phyloP scores from a whole-genome alignment of 2,329 filamentous ascomycete genomes.

The Chalara sp. region DNA sequence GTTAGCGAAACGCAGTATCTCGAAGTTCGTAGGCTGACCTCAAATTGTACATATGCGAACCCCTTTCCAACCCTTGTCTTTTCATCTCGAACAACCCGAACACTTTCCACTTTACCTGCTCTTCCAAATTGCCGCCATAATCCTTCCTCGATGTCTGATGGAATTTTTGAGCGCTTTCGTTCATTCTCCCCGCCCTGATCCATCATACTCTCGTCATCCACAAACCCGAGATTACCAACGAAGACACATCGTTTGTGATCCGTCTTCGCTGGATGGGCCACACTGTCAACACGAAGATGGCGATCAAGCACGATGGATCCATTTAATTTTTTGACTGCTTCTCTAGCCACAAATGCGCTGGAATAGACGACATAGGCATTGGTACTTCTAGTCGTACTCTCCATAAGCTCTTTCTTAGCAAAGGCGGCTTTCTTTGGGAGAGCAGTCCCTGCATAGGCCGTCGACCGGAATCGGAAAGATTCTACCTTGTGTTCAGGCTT shows the following conservation, averaged over 20 bases:
- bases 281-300: constrained; percentile 83
- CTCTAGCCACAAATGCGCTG: constrained; percentile 65
- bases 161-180: constrained; percentile 67
- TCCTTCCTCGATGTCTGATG: constrained; percentile 87
- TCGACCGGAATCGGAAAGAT: constrained; percentile 89
- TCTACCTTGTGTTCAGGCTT: constrained; percentile 66
- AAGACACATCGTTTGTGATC: constrained; percentile 92
- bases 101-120: constrained; percentile 81
- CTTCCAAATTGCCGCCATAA: constrained; percentile 76
- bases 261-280: constrained; percentile 76
- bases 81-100: constrained; percentile 83
- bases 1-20: constrained; percentile 12
- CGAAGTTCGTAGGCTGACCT: constrained; percentile 37
- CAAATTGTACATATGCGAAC: constrained; percentile 96
- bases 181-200: constrained; percentile 59
- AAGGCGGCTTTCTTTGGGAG: constrained; percentile 93
- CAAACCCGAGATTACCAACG: constrained; percentile 91
- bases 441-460: constrained; percentile 68
- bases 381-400: constrained; percentile 82
- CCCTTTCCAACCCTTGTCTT: constrained; percentile 93
- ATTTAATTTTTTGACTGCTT: constrained; percentile 72
- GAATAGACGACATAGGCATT: constrained; percentile 94
- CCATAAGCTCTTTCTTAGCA: constrained; percentile 85
- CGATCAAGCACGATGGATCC: constrained; percentile 77
- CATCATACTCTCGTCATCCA: constrained; percentile 78